These are phyloP conservation scores for Aspergillus affinis DNA, from an alignment of 495 filamentous ascomycete species.

Conservation along the genomic window DNA sequence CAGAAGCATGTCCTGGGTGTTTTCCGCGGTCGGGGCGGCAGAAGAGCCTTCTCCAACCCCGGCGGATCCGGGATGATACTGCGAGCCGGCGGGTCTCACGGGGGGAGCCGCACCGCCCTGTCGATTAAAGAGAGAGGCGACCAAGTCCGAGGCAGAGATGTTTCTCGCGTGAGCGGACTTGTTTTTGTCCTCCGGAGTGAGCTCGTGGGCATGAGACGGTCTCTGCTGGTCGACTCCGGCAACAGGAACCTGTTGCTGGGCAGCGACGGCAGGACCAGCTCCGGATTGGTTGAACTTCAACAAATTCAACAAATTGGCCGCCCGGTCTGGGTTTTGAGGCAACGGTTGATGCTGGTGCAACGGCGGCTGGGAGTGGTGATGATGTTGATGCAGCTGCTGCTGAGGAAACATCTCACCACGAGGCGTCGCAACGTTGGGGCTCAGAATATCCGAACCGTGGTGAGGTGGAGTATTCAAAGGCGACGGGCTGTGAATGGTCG, in stretches of 20 bases:
- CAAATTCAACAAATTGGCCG: slow-evolving; percentile 75
- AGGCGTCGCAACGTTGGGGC: slow-evolving; percentile 46
- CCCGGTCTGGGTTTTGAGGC: slow-evolving; percentile 56
- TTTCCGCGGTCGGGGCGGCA: slow-evolving; percentile 37
- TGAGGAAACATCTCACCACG: slow-evolving; percentile 33
- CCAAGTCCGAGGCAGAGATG: slow-evolving; percentile 62
- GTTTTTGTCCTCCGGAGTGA: slow-evolving; percentile 33
- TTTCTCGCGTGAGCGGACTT: slow-evolving; percentile 47
- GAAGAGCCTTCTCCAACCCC: slow-evolving; percentile 19
- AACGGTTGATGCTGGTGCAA: slow-evolving; percentile 28
- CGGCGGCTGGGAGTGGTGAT: not conserved
- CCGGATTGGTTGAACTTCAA: slow-evolving; percentile 74
- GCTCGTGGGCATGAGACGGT: slow-evolving; percentile 37
- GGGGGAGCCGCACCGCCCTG: slow-evolving; percentile 29
- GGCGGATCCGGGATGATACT: slow-evolving; percentile 31
- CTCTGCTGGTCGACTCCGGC: slow-evolving; percentile 33
- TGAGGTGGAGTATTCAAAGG: slow-evolving; percentile 44
- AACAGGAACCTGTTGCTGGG: slow-evolving; percentile 31
- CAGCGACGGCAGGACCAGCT: slow-evolving; percentile 28
- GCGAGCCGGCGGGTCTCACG: slow-evolving; percentile 16
- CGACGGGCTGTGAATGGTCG: slow-evolving; percentile 44
- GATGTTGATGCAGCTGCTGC: slow-evolving; percentile 9
- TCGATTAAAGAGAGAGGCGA: slow-evolving; percentile 57
- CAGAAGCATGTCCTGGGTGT: slow-evolving; percentile 66
- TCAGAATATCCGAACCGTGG: slow-evolving; percentile 51